Base-by-base conservation (phyloP, 768 basidiomycete genomes). In the Mycena metata region DNA sequence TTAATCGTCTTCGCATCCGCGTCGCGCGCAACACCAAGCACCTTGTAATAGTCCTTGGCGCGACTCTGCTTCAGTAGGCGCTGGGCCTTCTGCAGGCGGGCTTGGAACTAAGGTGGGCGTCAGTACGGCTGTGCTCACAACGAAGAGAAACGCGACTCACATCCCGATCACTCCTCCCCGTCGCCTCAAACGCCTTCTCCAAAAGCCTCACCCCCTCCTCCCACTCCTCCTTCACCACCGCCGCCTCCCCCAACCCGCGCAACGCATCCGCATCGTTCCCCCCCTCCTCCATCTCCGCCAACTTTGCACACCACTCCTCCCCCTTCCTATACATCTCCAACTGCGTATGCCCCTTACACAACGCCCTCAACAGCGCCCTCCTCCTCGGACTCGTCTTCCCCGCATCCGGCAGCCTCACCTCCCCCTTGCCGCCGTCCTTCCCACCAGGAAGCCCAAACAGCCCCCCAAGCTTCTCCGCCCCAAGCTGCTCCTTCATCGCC, bases 11-110 rank as follows among this genome's bases (percentile, higher is more conserved):
- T 86, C n/a, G 79, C 76, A 73, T 98, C 97, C 0, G 96, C 97
- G 73, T 97, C 96, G 13, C 96, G 84, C 7, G 92, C 76, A 2
- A 98, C 95, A 9, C 91, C 95, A 2, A 99, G 81, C 47, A 98
- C 89, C 82, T 98, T 99, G 85, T 99, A 99, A 76, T 98, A 99
- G 73, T 98, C 96, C 82, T 99, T 99, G 76, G 89, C 88, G 73
- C 89, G 91, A 52, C 92, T 93, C 79, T 95, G 94, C 78, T 98
- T 98, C 65, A 98, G 81, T 56, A 95, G 79, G 65, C 89, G 87
- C 76, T 97, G 95, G 1, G 97, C 96, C 75, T 89, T 91, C 72
- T 91, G 88, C 47, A 98, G 77, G n/a, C 90, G 83, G 47, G 57
- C 46, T 54, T 45, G 63, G 65, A 60, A 39, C 50, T 69, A 52